These are phyloP conservation scores for Nemania abortiva DNA, from an alignment of 2,329 filamentous ascomycete genomes.

Conservation along the genomic window DNA sequence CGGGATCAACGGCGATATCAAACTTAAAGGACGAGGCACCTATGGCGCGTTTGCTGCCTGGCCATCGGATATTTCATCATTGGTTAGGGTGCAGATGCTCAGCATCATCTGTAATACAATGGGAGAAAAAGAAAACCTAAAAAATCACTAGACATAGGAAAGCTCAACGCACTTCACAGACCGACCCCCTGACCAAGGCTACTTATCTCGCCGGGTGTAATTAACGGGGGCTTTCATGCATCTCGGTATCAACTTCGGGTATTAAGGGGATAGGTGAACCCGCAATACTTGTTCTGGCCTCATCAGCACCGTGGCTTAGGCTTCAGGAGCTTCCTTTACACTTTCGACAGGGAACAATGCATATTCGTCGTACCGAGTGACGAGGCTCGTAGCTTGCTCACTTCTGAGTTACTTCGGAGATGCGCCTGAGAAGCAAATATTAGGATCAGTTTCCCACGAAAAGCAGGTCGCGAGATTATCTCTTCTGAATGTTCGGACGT, in stretches of 20 bases:
- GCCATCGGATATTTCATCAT: background rate
- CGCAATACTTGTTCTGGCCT: background rate
- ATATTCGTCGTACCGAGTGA: background rate
- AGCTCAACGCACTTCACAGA: background rate
- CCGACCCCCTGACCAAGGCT: background rate
- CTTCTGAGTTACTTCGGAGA: too few species aligned
- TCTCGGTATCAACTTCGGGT: background rate
- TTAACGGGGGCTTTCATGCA: background rate
- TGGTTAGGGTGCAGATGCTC: background rate
- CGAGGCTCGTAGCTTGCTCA: background rate
- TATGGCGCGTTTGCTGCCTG: background rate
- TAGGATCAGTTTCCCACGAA: background rate
- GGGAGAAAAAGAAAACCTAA: background rate
- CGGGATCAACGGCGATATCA: background rate
- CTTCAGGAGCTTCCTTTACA: background rate
- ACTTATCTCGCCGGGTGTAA: background rate
- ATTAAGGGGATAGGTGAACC: background rate
- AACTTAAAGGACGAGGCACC: background rate
- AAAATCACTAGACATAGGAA: background rate
- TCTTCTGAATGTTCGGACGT: background rate
- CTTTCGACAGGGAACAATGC: background rate
- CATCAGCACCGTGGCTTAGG: background rate
- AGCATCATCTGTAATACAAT: background rate
- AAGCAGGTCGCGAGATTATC: background rate
- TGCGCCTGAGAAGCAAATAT: background rate